Percentiles rank a stretch among this genome's conserved stretches.
Evolutionary conservation across 352 stramenopile species (phyloP).

Genomic region (Globisporangium ultimum): DNA sequence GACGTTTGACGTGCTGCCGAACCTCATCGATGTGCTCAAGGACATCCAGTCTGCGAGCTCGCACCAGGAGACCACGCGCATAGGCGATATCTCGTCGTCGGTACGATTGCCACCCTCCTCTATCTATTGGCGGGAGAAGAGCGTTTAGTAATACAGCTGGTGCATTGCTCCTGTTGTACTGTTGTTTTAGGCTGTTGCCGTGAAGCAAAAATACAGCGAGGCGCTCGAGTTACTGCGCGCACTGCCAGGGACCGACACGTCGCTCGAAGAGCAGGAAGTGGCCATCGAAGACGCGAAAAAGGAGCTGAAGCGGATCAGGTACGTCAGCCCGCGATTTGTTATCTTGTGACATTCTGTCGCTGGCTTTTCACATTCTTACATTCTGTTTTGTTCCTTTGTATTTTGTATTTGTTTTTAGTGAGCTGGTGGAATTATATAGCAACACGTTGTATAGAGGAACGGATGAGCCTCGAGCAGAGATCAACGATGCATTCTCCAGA

Average conservation of each 20-base stretch:
- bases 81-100: slow-evolving; percentile 79
- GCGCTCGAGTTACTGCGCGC: slow-evolving; percentile 66
- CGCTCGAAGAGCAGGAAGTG: slow-evolving; percentile 69
- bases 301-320: slow-evolving; percentile 79
- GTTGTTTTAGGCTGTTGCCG: slow-evolving; percentile 46
- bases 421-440: slow-evolving; percentile 81
- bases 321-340: slow-evolving; percentile 2
- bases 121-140: no score
- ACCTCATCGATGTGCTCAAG: slow-evolving; percentile 83
- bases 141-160: no score
- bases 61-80: slow-evolving; percentile 68
- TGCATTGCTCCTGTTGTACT: not conserved
- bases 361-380: not conserved
- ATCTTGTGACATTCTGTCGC: no score
- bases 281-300: slow-evolving; percentile 68
- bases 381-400: slow-evolving; percentile 4
- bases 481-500: slow-evolving; percentile 83
- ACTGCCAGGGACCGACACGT: slow-evolving; percentile 71
- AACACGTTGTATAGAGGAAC: slow-evolving; percentile 84
- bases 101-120: slow-evolving; percentile 4
- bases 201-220: slow-evolving; percentile 76
- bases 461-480: slow-evolving; percentile 74
- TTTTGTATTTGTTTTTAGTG: slow-evolving; percentile 26
- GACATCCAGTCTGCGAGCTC: slow-evolving; percentile 75
- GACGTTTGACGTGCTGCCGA: slow-evolving; percentile 79